phyloP scores from a whole-genome alignment of 441 rosid genomes.

The Codiaeum variegatum region DNA sequence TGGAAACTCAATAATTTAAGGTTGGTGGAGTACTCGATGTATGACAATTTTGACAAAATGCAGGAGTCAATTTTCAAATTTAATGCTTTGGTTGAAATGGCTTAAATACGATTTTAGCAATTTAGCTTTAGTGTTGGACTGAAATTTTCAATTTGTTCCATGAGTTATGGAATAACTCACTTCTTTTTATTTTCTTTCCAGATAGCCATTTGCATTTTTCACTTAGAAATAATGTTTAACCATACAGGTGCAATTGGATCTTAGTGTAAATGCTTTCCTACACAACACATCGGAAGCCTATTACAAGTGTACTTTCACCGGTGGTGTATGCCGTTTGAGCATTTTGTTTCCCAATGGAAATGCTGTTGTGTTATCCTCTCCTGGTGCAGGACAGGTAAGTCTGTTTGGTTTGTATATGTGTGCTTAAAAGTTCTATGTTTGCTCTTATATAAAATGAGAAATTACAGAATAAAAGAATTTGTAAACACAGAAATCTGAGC shows the following conservation, averaged over 20 bases:
- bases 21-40: background rate
- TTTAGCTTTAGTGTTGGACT: background rate
- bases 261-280: constrained; percentile 49
- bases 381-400: constrained; percentile 56
- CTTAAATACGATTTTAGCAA: background rate
- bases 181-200: constrained; percentile 1
- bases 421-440: background rate
- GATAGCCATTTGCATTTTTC: background rate
- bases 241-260: constrained; percentile 60
- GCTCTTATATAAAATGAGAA: background rate
- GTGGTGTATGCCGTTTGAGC: constrained; percentile 45
- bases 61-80: background rate
- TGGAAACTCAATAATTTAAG: background rate
- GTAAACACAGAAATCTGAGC: constrained; percentile 4
- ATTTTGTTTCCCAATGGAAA: constrained; percentile 63
- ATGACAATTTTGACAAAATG: background rate
- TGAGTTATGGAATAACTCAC: background rate
- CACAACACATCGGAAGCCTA: constrained; percentile 78
- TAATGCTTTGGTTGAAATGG: background rate
- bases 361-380: constrained; percentile 67
- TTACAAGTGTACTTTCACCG: constrained; percentile 62
- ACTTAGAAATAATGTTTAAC: constrained; percentile 13
- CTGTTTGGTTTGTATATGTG: constrained; percentile 16
- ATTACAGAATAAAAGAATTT: background rate
- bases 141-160: background rate